phyloP scores from a whole-genome alignment of 768 basidiomycete species.

The Collybia nuda region DNA sequence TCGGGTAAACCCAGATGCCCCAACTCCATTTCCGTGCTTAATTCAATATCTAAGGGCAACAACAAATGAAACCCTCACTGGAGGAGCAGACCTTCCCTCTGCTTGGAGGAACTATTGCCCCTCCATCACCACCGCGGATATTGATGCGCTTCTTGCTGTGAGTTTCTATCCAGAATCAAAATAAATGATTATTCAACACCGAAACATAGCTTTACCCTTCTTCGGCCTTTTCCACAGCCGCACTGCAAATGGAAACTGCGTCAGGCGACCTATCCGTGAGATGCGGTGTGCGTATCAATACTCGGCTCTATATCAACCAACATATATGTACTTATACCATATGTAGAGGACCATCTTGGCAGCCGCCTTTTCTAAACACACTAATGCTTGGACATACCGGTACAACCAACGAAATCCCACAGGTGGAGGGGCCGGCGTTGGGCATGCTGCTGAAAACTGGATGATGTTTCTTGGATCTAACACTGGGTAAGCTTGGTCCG shows the following conservation, averaged over 20 bases:
- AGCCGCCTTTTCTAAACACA: constrained; percentile 31
- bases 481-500: constrained; percentile 45
- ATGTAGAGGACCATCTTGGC: constrained; percentile 46
- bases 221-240: constrained; percentile 39
- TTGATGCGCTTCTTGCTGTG: constrained; percentile 34
- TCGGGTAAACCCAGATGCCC: constrained; percentile 41
- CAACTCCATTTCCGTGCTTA: not conserved
- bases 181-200: not conserved
- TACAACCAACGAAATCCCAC: constrained; percentile 59
- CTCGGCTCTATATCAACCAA: not conserved
- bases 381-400: constrained; percentile 50
- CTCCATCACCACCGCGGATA: constrained; percentile 34
- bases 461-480: constrained; percentile 66
- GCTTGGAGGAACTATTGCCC: constrained; percentile 46
- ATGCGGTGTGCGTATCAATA: constrained; percentile 46
- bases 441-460: constrained; percentile 63
- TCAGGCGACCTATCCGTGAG: constrained; percentile 50
- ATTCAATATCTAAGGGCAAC: constrained; percentile 36
- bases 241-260: constrained; percentile 41
- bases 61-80: constrained; percentile 57
- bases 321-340: not conserved
- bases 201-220: constrained; percentile 38
- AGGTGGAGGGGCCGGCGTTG: constrained; percentile 28
- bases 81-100: constrained; percentile 34
- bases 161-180: not conserved